phyloP scores from a whole-genome alignment of 208 protist genomes.

The Trypanosoma platydactyli region DNA sequence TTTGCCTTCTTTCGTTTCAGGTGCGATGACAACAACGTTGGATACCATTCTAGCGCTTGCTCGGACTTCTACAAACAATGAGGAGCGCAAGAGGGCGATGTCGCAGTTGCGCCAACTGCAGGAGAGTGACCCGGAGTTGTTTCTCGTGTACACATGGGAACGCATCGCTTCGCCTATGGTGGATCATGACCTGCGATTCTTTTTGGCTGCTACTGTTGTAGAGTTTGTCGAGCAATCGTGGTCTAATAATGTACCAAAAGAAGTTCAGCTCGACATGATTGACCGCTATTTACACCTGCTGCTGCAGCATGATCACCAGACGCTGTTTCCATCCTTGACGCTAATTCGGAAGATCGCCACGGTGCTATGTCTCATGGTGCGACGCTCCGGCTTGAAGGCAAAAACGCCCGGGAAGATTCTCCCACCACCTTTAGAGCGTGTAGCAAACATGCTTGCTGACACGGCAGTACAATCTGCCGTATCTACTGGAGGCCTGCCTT shows the following conservation, averaged over 20 bases:
- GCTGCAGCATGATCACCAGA: constrained; percentile 2
- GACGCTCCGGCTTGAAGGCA: constrained; percentile 30
- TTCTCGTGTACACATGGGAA: constrained; percentile 63
- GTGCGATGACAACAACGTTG: constrained; percentile 31
- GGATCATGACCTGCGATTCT: constrained; percentile 55
- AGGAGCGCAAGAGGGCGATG: constrained; percentile 47
- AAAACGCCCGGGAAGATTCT: constrained; percentile 27
- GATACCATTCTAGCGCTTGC: constrained; percentile 53
- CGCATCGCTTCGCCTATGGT: constrained; percentile 35
- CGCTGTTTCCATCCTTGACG: constrained; percentile 27
- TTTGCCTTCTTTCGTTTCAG: constrained; percentile 16
- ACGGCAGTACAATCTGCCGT: background rate
- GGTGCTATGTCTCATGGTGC: constrained; percentile 63
- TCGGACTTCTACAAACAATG: constrained; percentile 61
- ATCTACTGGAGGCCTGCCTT: background rate
- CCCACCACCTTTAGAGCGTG: constrained; percentile 38
- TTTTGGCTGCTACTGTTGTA: constrained; percentile 51
- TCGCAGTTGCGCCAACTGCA: constrained; percentile 60
- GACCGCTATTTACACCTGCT: constrained; percentile 47
- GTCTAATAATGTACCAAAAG: constrained; percentile 39
- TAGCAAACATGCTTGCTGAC: constrained; percentile 36
- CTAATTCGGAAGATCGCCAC: constrained; percentile 61
- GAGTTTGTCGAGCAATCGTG: constrained; percentile 74
- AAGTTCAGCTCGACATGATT: constrained; percentile 36
- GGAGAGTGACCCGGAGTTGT: constrained; percentile 47